Conservation (phyloP, 1,284 basidiomycete genomes). For the Ganoderma leucocontextum region DNA sequence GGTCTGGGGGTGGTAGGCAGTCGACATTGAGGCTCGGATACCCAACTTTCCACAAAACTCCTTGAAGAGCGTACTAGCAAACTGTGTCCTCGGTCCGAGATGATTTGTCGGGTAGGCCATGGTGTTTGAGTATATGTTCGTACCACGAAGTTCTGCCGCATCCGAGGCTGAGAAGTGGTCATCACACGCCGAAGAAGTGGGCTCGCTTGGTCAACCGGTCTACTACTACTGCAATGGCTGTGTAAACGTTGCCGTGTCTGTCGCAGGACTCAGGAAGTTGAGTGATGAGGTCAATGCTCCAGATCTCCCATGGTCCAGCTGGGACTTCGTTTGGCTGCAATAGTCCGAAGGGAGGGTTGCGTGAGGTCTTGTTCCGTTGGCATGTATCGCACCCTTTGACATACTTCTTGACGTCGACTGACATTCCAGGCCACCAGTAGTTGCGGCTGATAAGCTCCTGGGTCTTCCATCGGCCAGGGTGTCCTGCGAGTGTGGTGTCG, state of each 20-base stretch:
- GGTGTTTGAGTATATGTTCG: slow-evolving; percentile 14
- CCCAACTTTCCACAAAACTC: slow-evolving; percentile 22
- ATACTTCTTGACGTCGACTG: too few relatives aligned
- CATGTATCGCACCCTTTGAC: too few relatives aligned
- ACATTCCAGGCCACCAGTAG: too few relatives aligned
- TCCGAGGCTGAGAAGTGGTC: background rate
- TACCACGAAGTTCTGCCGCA: background rate
- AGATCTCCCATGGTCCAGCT: too few relatives aligned
- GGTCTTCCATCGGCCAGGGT: too few relatives aligned
- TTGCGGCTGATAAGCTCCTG: slow-evolving; percentile 13
- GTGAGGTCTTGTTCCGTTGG: too few relatives aligned
- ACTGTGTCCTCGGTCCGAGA: slow-evolving; percentile 49
- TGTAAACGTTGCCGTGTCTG: background rate
- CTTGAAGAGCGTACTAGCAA: slow-evolving; percentile 32
- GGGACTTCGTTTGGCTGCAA: too few relatives aligned
- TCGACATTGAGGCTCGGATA: slow-evolving; percentile 26
- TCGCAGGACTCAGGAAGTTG: background rate
- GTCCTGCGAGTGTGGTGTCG: too few relatives aligned
- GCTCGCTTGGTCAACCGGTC: background rate
- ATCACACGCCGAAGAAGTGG: background rate
- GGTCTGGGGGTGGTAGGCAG: slow-evolving; percentile 41
- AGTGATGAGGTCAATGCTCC: background rate
- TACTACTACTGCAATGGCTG: background rate
- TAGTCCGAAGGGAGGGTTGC: too few relatives aligned
- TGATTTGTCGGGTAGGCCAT: slow-evolving; percentile 40